phyloP scores from a whole-genome alignment of 768 basidiomycete genomes.

The Mycena chlorophos region DNA sequence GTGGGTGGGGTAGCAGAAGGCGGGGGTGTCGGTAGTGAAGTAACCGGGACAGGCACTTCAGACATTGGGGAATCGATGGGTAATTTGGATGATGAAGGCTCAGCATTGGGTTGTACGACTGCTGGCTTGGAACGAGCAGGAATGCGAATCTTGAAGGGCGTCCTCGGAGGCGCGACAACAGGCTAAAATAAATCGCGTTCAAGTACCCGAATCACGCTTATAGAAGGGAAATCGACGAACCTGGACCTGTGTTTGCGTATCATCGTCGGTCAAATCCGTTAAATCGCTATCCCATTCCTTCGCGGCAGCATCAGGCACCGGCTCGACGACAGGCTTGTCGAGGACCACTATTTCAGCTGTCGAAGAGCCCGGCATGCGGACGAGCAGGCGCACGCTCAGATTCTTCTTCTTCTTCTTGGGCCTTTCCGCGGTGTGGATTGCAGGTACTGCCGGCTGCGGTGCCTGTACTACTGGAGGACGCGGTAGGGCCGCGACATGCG shows the following conservation, averaged over 20 bases:
- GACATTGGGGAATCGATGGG: no score
- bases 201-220: no score
- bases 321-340: not conserved
- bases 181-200: not conserved
- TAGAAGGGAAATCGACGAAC: not conserved
- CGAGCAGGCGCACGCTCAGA: not conserved
- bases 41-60: no score
- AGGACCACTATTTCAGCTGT: not conserved
- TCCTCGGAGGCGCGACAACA: slow-evolving; percentile 4
- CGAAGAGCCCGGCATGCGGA: not conserved
- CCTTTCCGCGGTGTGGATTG: not conserved
- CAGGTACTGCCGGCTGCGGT: not conserved
- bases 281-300: slow-evolving; percentile 22
- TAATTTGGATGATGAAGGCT: no score
- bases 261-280: slow-evolving; percentile 12
- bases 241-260: slow-evolving; percentile 7
- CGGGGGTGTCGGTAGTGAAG: no score
- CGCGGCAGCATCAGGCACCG: not conserved
- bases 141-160: slow-evolving; percentile 22
- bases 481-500: not conserved
- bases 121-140: slow-evolving; percentile 20
- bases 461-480: not conserved
- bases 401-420: slow-evolving; percentile 6
- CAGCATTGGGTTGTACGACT: no score
- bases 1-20: not conserved